Evolutionary conservation across 306 rosid genomes (phyloP), one percentile per base, ranked within the genome.

Genomic region (Fragaria iinumae): DNA sequence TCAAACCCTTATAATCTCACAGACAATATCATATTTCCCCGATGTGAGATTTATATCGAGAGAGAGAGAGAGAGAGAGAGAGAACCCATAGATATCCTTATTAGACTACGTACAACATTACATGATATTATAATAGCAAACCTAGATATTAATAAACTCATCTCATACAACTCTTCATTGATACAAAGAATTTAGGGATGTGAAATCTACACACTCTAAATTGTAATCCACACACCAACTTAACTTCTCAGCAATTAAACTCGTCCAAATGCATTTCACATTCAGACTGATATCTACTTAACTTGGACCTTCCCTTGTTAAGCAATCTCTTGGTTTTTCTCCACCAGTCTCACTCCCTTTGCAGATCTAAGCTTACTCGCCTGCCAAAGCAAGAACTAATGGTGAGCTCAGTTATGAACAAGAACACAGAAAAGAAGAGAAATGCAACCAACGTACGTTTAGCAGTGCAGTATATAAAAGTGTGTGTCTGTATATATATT

Each of bases 331-430:
- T 87, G 93, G 66, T 93, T 87, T 74, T 89, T 93, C 91, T 91
- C 97, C 87, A 93, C 98, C 75, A 93, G 70, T 80, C 98, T 89
- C 81, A 93, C 97, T 87, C 86, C 96, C 44, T 89, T 79, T 44
- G 94, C 97, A 86, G 94, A 90, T 90, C 97, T 89, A 73, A 93
- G 96, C 86, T 64, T 77, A 68, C 78, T 87, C 23, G 97, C 98
- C 98, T 93, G 88, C 63, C 16, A 56, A 73, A 57, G 65, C 39
- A 75, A 76, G 47, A 50, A 25, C 14, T 23, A 9, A 25, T 11
- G 12, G 67, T 17, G 67, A 76, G 63, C 34, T 63, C 11, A 2
- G 25, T 55, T 56, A 60, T 65, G 9, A 50, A 50, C 20, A 14
- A 6, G 7, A 50, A 63, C 39, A 27, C 27, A 39, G 25, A 36